These are phyloP conservation scores for Stagonosporopsis cucurbitacearum DNA, from an alignment of 2,329 filamentous ascomycete species.

Conservation along the genomic window DNA sequence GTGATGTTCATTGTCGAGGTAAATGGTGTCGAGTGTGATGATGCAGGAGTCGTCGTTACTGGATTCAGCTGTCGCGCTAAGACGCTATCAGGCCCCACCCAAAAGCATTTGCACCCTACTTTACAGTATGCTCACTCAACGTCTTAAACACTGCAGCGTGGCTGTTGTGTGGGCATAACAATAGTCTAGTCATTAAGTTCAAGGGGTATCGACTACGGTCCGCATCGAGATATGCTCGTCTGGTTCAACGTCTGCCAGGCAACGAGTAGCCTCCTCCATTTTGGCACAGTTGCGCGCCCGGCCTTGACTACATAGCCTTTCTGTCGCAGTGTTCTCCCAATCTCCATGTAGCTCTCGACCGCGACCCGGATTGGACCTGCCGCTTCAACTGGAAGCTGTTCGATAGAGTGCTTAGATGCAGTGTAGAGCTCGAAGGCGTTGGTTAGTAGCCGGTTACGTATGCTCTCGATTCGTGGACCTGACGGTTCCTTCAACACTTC, in stretches of 20 bases:
- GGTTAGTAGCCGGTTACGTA: conserved; percentile 64
- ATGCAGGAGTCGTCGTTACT: neutral
- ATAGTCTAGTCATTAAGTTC: conserved; percentile 1
- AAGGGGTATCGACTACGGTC: conserved; percentile 6
- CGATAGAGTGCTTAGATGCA: conserved; percentile 63
- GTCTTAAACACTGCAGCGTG: neutral
- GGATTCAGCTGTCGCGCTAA: conserved; percentile 1
- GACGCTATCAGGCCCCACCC: neutral
- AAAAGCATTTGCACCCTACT: neutral
- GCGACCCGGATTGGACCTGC: conserved; percentile 71
- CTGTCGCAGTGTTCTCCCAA: conserved; percentile 67
- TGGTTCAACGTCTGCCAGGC: conserved; percentile 63
- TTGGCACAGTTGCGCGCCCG: conserved; percentile 56
- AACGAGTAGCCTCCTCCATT: conserved; percentile 59
- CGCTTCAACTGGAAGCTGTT: conserved; percentile 65
- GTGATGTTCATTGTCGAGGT: neutral
- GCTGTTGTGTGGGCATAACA: too few species aligned
- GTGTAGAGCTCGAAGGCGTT: conserved; percentile 68
- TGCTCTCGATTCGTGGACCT: conserved; percentile 54
- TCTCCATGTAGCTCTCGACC: conserved; percentile 79
- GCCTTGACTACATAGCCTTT: conserved; percentile 53
- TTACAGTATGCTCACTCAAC: neutral
- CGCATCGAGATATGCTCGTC: conserved; percentile 13
- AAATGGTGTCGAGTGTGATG: neutral
- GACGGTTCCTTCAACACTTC: conserved; percentile 62